Percentiles rank a stretch among this genome's conserved stretches.
Evolutionary conservation across 75 land plant species (phyloP).

Genomic region (Picea sitchensis): DNA sequence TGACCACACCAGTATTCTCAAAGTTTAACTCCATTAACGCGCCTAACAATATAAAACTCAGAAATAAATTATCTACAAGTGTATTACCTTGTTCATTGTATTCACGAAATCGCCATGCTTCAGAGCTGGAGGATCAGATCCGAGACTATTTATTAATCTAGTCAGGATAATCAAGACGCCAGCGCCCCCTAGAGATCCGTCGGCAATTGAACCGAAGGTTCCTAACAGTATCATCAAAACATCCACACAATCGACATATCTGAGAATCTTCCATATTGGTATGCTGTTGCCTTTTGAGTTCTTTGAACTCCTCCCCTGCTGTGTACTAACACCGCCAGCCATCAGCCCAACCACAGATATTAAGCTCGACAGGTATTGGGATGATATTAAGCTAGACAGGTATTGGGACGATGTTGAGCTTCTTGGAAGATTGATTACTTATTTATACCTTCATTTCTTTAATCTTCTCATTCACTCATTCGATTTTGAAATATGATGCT

Average conservation of each 20-base stretch:
- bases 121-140: neutral
- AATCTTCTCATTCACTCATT: no score
- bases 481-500: no score
- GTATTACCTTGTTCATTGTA: neutral
- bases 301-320: neutral
- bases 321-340: no score
- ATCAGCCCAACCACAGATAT: no score
- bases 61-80: neutral
- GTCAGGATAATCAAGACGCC: neutral
- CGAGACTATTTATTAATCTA: neutral
- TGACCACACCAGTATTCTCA: neutral
- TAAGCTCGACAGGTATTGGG: no score
- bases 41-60: neutral
- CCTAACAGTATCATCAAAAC: conserved; percentile 36
- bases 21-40: neutral
- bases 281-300: neutral
- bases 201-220: conserved; percentile 34
- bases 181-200: conserved; percentile 6
- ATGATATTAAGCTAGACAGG: no score
- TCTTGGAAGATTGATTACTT: no score
- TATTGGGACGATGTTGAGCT: no score
- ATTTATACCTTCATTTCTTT: no score
- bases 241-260: conserved; percentile 39
- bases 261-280: conserved; percentile 6
- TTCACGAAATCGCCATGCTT: neutral